A percentile compares a stretch with the other conserved stretches of the same genome.
Evolutionary conservation across 495 filamentous ascomycete species (phyloP).

Genomic region (Elasticomyces elasticus): DNA sequence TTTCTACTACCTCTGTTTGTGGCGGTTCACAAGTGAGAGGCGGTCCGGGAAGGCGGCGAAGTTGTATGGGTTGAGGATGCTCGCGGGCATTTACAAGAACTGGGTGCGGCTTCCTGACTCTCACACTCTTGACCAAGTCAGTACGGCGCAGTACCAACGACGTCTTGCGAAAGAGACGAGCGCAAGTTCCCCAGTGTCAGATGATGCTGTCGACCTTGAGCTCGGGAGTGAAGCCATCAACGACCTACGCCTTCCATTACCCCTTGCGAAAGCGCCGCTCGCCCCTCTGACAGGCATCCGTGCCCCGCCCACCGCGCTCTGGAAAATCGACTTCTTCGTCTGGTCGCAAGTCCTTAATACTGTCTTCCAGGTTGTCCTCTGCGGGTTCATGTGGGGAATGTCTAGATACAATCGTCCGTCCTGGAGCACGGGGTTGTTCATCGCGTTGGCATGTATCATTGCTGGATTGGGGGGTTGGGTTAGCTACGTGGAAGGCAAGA

Average conservation of each 20-base stretch:
- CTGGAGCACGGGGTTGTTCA: slow-evolving; percentile 66
- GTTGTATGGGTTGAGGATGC: slow-evolving; percentile 43
- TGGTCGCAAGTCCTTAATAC: slow-evolving; percentile 69
- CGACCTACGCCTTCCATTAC: slow-evolving; percentile 44
- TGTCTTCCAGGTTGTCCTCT: slow-evolving; percentile 59
- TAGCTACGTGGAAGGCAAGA: slow-evolving; percentile 53
- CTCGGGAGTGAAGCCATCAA: slow-evolving; percentile 20
- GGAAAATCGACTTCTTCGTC: slow-evolving; percentile 74
- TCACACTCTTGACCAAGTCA: slow-evolving; percentile 24
- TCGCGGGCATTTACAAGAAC: slow-evolving; percentile 55
- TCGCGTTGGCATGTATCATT: slow-evolving; percentile 57
- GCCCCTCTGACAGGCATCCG: slow-evolving; percentile 52
- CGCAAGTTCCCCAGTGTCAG: not conserved
- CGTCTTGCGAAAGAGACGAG: not conserved
- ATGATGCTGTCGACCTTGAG: not conserved
- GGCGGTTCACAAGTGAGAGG: slow-evolving; percentile 37
- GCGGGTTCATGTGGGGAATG: slow-evolving; percentile 70
- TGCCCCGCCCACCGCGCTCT: slow-evolving; percentile 53
- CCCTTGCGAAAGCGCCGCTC: slow-evolving; percentile 43
- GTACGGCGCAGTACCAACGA: slow-evolving; percentile 8
- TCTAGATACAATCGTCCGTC: slow-evolving; percentile 59
- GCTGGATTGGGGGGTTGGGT: slow-evolving; percentile 60
- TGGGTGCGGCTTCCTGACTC: slow-evolving; percentile 63
- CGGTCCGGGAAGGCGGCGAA: slow-evolving; percentile 27
- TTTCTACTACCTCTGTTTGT: slow-evolving; percentile 56